Evolutionary conservation across 2,329 filamentous ascomycete genomes (phyloP), one percentile per base, ranked within the genome.

Genomic region (Fusarium goolgardi): DNA sequence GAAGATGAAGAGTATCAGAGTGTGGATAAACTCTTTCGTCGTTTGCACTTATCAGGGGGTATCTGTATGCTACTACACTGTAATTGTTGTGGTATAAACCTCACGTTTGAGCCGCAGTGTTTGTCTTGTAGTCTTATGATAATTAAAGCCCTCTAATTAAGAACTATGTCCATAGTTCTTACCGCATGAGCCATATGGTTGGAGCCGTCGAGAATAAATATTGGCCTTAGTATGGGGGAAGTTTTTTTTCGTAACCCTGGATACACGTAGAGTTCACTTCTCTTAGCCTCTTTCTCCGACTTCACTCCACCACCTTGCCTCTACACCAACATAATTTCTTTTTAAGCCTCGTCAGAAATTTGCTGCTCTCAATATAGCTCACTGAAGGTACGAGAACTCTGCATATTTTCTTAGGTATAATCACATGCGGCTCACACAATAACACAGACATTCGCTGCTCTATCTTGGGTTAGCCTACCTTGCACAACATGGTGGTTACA

Each of bases 401-500:
- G 6, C 5, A 18, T 12, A 8, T 23, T 35, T 21, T 31, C 27
- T 21, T 41, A 46, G 12, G n/a, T 32, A 13, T 18, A 45, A 44
- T 31, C 32, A 45, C 12, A 27, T 27, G 40, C 5, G n/a, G 25
- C 31, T 62, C 41, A 70, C 53, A 50, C 35, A 25, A n/a, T 23
- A 35, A 58, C 29, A 20, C 13, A 68, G 58, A 52, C 44, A 31
- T 41, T 29, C 41, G 15, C 40, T 56, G 43, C 34, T 29, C 27
- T n/a, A 44, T 35, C n/a, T 53, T 35, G 47, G 52, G 55, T 41
- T 23, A 46, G 51, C 35, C 41, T 39, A 43, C 27, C 29, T 31
- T 9, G 8, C 39, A 46, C 13, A 47, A 20, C 20, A 71, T 71
- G 68, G 12, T 58, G n/a, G 32, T n/a, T 16, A 40, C 41, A 27